A percentile compares a stretch with the other conserved stretches of the same genome.
These are phyloP conservation scores for Monosporascus sp. DNA, from an alignment of 2,329 filamentous ascomycete species.

Conservation along the genomic window DNA sequence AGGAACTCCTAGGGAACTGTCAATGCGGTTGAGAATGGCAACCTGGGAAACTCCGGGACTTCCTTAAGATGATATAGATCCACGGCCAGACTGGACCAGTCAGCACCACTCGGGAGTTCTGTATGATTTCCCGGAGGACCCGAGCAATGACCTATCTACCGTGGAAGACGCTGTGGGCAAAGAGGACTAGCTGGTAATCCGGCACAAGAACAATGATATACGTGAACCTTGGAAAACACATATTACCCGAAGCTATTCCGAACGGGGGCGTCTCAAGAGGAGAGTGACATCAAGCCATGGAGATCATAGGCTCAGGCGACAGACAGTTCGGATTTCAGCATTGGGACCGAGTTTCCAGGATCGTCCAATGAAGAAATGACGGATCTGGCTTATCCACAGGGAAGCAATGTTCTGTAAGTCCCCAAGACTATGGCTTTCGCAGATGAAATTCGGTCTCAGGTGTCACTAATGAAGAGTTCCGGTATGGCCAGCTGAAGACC, in stretches of 20 bases:
- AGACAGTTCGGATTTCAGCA: slow-evolving; percentile 28
- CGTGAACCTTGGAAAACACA: slow-evolving; percentile 16
- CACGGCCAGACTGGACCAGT: slow-evolving; percentile 24
- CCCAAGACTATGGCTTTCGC: no score
- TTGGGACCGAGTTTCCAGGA: slow-evolving; percentile 22
- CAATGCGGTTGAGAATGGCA: no score
- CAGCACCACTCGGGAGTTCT: slow-evolving; percentile 31
- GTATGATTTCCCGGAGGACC: slow-evolving; percentile 21
- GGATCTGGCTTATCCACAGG: no score
- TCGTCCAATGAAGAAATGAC: not conserved
- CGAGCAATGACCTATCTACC: slow-evolving; percentile 26
- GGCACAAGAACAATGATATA: slow-evolving; percentile 27
- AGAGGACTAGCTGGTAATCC: slow-evolving; percentile 23
- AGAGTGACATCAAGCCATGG: slow-evolving; percentile 26
- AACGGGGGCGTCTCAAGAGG: slow-evolving; percentile 25
- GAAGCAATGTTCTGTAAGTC: no score
- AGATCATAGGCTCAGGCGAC: slow-evolving; percentile 25
- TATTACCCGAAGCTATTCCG: slow-evolving; percentile 14
- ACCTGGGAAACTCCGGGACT: slow-evolving; percentile 4
- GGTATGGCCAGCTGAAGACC: no score
- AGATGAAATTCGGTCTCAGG: no score
- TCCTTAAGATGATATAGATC: slow-evolving; percentile 23
- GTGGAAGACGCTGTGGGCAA: slow-evolving; percentile 5
- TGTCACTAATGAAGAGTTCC: no score
- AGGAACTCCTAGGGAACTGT: no score